These are phyloP conservation scores for Hsuehochloa calcarea DNA, from an alignment of 176 grass and related monocot genomes.

Conservation along the genomic window DNA sequence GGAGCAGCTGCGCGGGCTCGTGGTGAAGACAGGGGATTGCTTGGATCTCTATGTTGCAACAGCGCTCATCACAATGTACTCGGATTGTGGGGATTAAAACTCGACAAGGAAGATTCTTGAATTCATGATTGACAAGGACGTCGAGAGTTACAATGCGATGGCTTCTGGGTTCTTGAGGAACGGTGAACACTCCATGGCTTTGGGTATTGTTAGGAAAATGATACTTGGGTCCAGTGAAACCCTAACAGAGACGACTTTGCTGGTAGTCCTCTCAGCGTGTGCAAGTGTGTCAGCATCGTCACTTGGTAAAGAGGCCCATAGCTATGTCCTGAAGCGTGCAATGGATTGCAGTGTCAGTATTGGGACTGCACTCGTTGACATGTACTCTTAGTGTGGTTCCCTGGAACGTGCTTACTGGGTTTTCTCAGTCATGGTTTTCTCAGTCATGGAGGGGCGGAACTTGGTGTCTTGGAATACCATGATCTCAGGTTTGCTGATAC, in stretches of 20 bases:
- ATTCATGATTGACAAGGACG: conserved; percentile 19
- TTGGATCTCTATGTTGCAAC: conserved; percentile 31
- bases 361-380: conserved; percentile 29
- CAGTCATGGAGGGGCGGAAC: conserved; percentile 15
- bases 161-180: conserved; percentile 31
- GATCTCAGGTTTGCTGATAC: conserved; percentile 37
- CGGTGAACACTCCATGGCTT: conserved; percentile 3
- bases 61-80: conserved; percentile 40
- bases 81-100: not conserved
- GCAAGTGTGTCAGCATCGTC: not conserved
- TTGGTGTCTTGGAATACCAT: conserved; percentile 47
- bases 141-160: conserved; percentile 49
- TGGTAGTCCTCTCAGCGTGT: conserved; percentile 37
- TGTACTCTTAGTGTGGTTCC: conserved; percentile 39
- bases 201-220: conserved; percentile 32
- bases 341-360: conserved; percentile 28
- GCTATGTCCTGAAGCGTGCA: conserved; percentile 20
- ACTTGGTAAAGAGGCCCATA: conserved; percentile 45
- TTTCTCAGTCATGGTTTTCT: conserved; percentile 44
- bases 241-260: conserved; percentile 34
- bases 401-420: conserved; percentile 28
- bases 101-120: conserved; percentile 28
- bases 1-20: conserved; percentile 38
- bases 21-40: conserved; percentile 31
- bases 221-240: not conserved